phyloP scores from a whole-genome alignment of 2,329 filamentous ascomycete species.

The Colletotrichum zoysiae region DNA sequence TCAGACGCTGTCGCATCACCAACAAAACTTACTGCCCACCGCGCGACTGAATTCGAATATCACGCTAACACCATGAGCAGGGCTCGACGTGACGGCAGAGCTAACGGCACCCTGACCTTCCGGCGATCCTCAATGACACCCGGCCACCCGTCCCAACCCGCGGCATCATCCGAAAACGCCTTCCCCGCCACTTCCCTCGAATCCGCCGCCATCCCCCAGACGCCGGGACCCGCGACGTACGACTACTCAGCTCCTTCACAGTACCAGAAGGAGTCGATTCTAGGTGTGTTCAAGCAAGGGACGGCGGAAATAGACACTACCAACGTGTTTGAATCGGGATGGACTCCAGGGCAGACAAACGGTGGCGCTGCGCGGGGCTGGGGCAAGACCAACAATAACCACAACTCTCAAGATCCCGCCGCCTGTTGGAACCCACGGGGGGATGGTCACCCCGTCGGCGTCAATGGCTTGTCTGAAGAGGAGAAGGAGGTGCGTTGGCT shows the following conservation, averaged over 20 bases:
- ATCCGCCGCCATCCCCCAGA: slow-evolving; percentile 51
- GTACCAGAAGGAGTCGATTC: slow-evolving; percentile 83
- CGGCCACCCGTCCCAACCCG: slow-evolving; percentile 55
- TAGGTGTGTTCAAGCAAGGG: slow-evolving; percentile 74
- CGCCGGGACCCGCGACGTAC: slow-evolving; percentile 51
- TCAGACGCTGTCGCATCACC: slow-evolving; percentile 16
- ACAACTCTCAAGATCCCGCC: slow-evolving; percentile 83
- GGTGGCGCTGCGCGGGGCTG: slow-evolving; percentile 74
- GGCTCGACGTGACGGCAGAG: slow-evolving; percentile 69
- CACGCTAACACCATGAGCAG: slow-evolving; percentile 51
- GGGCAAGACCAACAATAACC: slow-evolving; percentile 82
- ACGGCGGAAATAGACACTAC: slow-evolving; percentile 65
- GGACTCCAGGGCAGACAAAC: slow-evolving; percentile 82
- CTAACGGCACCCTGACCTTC: slow-evolving; percentile 74
- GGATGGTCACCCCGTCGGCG: slow-evolving; percentile 75
- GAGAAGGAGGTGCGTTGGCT: slow-evolving; percentile 68
- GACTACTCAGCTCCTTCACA: slow-evolving; percentile 62
- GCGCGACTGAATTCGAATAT: not conserved
- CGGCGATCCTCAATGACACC: slow-evolving; percentile 73
- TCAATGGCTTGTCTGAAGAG: slow-evolving; percentile 76
- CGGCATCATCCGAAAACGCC: slow-evolving; percentile 53
- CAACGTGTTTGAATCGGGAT: slow-evolving; percentile 78
- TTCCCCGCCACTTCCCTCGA: slow-evolving; percentile 45
- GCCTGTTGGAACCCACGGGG: slow-evolving; percentile 89
- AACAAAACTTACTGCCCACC: not conserved